These are phyloP conservation scores for Neospora caninum DNA, from an alignment of 169 alveolate genomes.

Conservation along the genomic window DNA sequence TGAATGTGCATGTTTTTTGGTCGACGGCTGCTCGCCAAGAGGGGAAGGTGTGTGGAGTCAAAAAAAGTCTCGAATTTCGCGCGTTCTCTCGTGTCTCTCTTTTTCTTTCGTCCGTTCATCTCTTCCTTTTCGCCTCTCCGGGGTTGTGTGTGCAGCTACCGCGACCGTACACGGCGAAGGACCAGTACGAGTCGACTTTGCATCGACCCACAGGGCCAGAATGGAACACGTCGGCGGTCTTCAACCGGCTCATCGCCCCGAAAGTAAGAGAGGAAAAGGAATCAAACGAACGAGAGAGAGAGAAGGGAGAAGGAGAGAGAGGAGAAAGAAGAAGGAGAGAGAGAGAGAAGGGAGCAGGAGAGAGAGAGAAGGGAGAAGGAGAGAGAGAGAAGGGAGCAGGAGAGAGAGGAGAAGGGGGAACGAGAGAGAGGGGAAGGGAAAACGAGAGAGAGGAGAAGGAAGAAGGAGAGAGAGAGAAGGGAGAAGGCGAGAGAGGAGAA, in stretches of 20 bases:
- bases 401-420: too few relatives aligned
- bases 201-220: constrained; percentile 76
- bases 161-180: constrained; percentile 69
- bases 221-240: constrained; percentile 82
- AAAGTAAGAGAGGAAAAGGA: constrained; percentile 69
- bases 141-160: constrained; percentile 62
- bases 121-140: background rate
- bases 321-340: background rate
- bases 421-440: too few relatives aligned
- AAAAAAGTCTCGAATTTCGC: too few relatives aligned
- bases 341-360: background rate
- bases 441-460: too few relatives aligned
- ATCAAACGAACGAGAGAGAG: background rate
- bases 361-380: background rate
- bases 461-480: too few relatives aligned
- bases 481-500: too few relatives aligned
- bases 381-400: background rate
- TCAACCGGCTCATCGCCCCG: constrained; percentile 81
- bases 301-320: constrained; percentile 35
- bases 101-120: background rate
- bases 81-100: too few relatives aligned
- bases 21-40: too few relatives aligned
- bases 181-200: constrained; percentile 73
- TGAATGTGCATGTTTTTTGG: too few relatives aligned
- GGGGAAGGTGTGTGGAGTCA: too few relatives aligned